Conservation (phyloP, 345 rosid genomes). For the Cochlearia excelsa region DNA sequence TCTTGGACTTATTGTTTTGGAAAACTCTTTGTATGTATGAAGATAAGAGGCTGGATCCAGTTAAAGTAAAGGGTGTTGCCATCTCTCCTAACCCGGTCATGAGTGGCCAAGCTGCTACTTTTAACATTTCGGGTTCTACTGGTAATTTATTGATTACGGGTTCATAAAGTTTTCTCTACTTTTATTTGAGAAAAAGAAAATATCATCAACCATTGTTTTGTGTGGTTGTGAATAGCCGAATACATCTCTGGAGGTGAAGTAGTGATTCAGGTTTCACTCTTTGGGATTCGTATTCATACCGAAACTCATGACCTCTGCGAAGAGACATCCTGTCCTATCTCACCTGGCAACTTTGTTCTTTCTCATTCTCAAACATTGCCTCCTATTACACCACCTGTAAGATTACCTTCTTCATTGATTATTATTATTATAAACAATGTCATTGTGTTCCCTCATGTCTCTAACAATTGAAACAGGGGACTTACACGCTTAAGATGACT, state of each 20-base stretch:
- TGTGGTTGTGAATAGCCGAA: constrained; percentile 33
- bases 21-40: constrained; percentile 2
- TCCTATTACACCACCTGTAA: constrained; percentile 55
- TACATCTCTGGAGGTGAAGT: constrained; percentile 52
- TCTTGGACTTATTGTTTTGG: neutral
- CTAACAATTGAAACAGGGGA: constrained; percentile 46
- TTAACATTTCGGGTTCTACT: constrained; percentile 55
- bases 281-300: constrained; percentile 46
- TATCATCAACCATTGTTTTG: constrained; percentile 4
- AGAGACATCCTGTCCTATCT: constrained; percentile 52
- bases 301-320: constrained; percentile 62
- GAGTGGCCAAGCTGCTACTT: constrained; percentile 50
- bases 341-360: constrained; percentile 55
- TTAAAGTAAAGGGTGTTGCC: constrained; percentile 47
- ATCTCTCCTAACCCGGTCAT: constrained; percentile 60
- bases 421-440: neutral
- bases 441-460: neutral
- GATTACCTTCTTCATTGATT: neutral
- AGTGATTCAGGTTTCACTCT: constrained; percentile 48
- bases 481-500: constrained; percentile 56
- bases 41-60: constrained; percentile 46
- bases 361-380: constrained; percentile 64
- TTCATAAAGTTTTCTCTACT: neutral
- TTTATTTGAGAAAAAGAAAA: neutral
- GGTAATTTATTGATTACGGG: constrained; percentile 31